Base-by-base conservation (phyloP, 176 grass and related monocot genomes). In the Urochloa ruziziensis region DNA sequence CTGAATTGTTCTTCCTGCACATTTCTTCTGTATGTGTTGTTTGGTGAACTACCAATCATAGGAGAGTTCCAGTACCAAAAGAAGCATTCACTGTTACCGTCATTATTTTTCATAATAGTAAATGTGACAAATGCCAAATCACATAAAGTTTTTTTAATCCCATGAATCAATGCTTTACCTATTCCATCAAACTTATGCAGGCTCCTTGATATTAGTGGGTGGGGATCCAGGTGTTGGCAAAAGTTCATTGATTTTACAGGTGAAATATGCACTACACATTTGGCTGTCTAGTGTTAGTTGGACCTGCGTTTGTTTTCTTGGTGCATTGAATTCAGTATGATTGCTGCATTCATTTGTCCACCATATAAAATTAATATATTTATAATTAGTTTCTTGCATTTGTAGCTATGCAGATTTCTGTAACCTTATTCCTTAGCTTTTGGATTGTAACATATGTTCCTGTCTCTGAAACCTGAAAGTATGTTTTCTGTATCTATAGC, bases 401-500 rank as follows among this genome's bases (percentile, higher is more conserved):
- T 73, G 85, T 36, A 66, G n/a, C 56, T 73, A 79, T 72, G 4
- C 4, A 35, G 47, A 67, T 61, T 46, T 74, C 32, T 51, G 23
- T 57, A 19, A 28, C 17, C 14, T 59, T 27, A 37, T 60, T 67
- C 16, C 14, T 68, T 49, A 82, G 32, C n/a, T 62, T 77, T 75
- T 68, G 49, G 49, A 80, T 80, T 68, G 9, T 59, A 11, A 59
- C 3, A 37, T 9, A 48, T 83, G 21, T 52, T 67, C 19, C 70
- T 80, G 21, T 80, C 5, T 62, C 17, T 75, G n/a, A 63, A 81
- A 35, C 44, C 73, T 91, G 82, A 88, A 70, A 62, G 3, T 37
- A 5, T 25, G 32, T 62, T 86, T 85, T 83, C 62, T 73, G 18
- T 25, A 35, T 72, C 30, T 89, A 81, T 84, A 94, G 95, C 88